A percentile compares a stretch with the other conserved stretches of the same genome.
These are phyloP conservation scores for Fomitopsis pulvina DNA, from an alignment of 768 basidiomycete genomes.

Conservation along the genomic window DNA sequence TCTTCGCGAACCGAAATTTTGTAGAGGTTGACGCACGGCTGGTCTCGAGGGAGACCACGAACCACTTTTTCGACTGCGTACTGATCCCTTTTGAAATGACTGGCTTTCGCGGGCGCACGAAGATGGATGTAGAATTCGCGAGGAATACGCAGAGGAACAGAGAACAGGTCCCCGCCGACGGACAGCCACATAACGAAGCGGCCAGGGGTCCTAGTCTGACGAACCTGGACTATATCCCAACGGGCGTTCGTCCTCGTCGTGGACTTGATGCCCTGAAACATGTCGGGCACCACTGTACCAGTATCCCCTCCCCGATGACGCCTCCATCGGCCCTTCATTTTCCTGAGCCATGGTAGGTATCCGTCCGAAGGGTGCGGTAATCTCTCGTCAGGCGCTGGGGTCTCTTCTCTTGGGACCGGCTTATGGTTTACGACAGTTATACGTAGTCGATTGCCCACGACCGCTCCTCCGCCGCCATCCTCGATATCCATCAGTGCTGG, in stretches of 20 bases:
- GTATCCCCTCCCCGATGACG: constrained; percentile 41
- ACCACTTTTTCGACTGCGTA: constrained; percentile 72
- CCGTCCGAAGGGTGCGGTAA: constrained; percentile 58
- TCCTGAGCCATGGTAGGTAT: constrained; percentile 67
- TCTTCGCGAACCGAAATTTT: constrained; percentile 80
- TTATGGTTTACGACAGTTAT: constrained; percentile 52
- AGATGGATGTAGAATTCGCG: constrained; percentile 93
- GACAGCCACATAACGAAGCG: constrained; percentile 87
- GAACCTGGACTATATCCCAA: constrained; percentile 94
- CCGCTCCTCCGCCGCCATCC: constrained; percentile 36
- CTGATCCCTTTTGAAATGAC: constrained; percentile 58
- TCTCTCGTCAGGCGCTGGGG: constrained; percentile 36
- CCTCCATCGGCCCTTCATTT: constrained; percentile 44
- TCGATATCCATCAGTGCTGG: constrained; percentile 48
- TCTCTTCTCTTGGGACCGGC: constrained; percentile 29
- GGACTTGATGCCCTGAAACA: constrained; percentile 62
- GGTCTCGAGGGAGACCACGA: constrained; percentile 73
- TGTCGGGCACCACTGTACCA: constrained; percentile 50
- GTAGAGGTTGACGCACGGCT: constrained; percentile 74
- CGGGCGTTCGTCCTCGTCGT: constrained; percentile 50
- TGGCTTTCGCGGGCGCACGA: constrained; percentile 58
- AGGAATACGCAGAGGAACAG: constrained; percentile 78
- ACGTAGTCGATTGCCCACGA: constrained; percentile 29
- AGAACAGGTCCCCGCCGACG: constrained; percentile 70
- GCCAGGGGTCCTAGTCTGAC: constrained; percentile 67